phyloP scores from a whole-genome alignment of 2,329 filamentous ascomycete species.

The Epichloe sp. region DNA sequence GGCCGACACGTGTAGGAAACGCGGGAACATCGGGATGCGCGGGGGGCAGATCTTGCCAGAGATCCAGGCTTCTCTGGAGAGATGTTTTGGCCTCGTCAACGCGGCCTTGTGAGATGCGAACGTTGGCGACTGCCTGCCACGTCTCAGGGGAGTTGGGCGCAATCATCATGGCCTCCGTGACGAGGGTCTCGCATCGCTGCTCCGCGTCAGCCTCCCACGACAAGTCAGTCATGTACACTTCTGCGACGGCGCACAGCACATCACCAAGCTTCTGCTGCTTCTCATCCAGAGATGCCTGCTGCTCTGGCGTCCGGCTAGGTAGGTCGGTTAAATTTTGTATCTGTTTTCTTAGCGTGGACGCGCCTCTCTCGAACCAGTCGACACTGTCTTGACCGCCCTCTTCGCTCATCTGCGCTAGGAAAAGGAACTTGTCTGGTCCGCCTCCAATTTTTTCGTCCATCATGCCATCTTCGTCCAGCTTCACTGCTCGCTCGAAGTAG shows the following conservation, averaged over 20 bases:
- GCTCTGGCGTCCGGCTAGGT: constrained; percentile 23
- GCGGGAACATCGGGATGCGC: constrained; percentile 64
- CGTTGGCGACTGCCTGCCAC: constrained; percentile 89
- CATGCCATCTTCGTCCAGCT: constrained; percentile 62
- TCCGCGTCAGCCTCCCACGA: constrained; percentile 90
- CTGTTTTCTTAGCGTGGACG: constrained; percentile 56
- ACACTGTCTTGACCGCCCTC: constrained; percentile 55
- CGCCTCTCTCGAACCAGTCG: constrained; percentile 56
- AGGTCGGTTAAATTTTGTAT: constrained; percentile 49
- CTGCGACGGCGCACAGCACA: constrained; percentile 84
- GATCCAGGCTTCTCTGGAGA: constrained; percentile 61
- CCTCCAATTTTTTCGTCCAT: constrained; percentile 60
- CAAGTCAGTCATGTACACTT: constrained; percentile 98
- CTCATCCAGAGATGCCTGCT: constrained; percentile 39
- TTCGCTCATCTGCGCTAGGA: constrained; percentile 79
- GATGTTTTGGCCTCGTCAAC: constrained; percentile 69
- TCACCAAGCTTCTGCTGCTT: constrained; percentile 74
- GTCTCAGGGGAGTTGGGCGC: constrained; percentile 68
- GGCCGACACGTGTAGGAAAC: constrained; percentile 72
- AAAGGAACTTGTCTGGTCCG: constrained; percentile 87
- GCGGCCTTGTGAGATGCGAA: constrained; percentile 78
- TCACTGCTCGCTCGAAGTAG: constrained; percentile 60
- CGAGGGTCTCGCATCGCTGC: constrained; percentile 68
- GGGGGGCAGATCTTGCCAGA: constrained; percentile 71
- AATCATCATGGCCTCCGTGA: constrained; percentile 81